Conservation (phyloP, 228 moss, liverwort and hornwort genomes). For the Sphagnum fallax region DNA sequence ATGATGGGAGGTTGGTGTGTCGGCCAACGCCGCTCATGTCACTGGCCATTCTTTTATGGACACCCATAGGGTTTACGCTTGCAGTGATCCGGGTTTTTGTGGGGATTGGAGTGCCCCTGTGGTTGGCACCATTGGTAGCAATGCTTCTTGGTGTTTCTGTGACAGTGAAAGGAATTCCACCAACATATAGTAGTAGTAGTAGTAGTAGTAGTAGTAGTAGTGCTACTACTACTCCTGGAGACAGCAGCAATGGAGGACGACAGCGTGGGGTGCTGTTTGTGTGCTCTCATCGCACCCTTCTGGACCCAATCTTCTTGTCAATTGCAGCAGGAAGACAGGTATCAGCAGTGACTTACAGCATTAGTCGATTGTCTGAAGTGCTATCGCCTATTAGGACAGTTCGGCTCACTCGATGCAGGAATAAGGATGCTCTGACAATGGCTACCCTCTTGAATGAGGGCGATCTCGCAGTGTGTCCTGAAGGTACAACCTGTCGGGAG, state of each 20-base stretch:
- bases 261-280: conserved; percentile 61
- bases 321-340: conserved; percentile 35
- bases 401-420: conserved; percentile 33
- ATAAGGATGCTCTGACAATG: conserved; percentile 38
- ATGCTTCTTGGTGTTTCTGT: conserved; percentile 44
- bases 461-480: conserved; percentile 59
- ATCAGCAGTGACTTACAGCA: conserved; percentile 56
- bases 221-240: too few relatives aligned
- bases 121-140: conserved; percentile 30
- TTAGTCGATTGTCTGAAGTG: conserved; percentile 49
- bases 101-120: conserved; percentile 38
- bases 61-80: conserved; percentile 46
- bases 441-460: conserved; percentile 35
- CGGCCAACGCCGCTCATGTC: conserved; percentile 55
- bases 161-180: conserved; percentile 43
- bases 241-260: background rate
- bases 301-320: conserved; percentile 58
- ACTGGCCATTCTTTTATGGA: conserved; percentile 36
- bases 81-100: conserved; percentile 39
- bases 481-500: conserved; percentile 73
- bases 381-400: conserved; percentile 59
- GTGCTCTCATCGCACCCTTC: conserved; percentile 62
- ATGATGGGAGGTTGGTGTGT: conserved; percentile 60
- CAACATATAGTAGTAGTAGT: conserved; percentile 1
- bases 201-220: background rate